Evolutionary conservation across 371 early-diverging fungal genomes (phyloP), one percentile per base, ranked within the genome.

Genomic region (Mortierella sp.): DNA sequence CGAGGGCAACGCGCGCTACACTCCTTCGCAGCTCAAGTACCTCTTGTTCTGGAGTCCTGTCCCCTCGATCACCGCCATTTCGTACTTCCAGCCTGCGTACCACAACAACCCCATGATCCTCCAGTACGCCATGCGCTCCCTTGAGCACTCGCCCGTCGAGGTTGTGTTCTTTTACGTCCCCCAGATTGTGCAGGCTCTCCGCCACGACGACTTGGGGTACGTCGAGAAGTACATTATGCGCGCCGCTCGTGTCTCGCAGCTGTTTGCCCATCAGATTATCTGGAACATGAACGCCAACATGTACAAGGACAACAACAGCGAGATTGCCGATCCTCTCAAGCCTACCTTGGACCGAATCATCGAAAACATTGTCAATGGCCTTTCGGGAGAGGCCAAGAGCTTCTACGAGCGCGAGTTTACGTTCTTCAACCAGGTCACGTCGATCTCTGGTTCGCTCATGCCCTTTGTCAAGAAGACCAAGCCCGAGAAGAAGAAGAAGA

Each of bases 281-380:
- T 99, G 99, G 99, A 99, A 99, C 87, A 99, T 99, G 98, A 96
- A 98, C 52, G 99, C 99, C 65, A 99, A 99, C 90, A 94, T 96
- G 95, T 99, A 80, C 92, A 95, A 93, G 90, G 97, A 97, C 85
- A 97, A 97, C 79, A 85, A 94, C 13, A 26, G 26, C 28, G 89
- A 82, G 75, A 60, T 82, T 78, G 94, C 96, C 1, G 97, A 96
- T 84, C 54, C 94, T 0, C 87, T 99, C n/a, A 98, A 98, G 80
- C 97, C 98, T 1, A 89, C 91, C 0, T 87, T 98, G 28, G 99
- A 99, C 70, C 91, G 94, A 13, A 94, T 99, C 52, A 96, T 97
- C 79, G 91, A 92, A 4, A 93, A 92, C 44, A 95, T 99, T 71
- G 94, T 95, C 13, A 79, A 87, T 0, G 90, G 92, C 0, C 92